Evolutionary conservation across 805 yeast genomes (phyloP).

Genomic region (Starmerella stigmatis): DNA sequence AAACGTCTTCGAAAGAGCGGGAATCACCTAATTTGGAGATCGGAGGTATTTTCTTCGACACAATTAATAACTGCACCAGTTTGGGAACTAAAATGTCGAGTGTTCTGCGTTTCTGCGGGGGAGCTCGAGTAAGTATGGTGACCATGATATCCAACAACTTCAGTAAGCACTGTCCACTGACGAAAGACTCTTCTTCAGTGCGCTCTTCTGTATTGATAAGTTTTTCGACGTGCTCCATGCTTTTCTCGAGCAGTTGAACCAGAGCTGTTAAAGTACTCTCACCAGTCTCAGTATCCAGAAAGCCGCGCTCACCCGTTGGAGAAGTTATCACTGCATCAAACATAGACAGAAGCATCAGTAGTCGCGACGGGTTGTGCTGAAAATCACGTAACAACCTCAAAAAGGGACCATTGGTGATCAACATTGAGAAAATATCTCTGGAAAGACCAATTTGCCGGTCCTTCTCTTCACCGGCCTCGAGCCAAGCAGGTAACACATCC

Average conservation of each 20-base stretch:
- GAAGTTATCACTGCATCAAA: neutral
- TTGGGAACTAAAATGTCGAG: neutral
- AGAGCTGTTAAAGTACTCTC: neutral
- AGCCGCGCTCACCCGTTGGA: neutral
- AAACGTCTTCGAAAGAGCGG: neutral
- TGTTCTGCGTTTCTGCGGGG: neutral
- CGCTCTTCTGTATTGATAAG: neutral
- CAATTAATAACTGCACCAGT: constrained; percentile 1
- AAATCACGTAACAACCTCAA: neutral
- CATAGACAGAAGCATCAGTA: neutral
- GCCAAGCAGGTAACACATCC: neutral
- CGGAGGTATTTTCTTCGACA: constrained; percentile 10
- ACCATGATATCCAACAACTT: neutral
- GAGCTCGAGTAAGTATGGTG: neutral
- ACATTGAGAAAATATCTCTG: neutral
- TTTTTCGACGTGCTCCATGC: neutral
- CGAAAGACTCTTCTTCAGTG: neutral
- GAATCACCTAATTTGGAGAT: constrained; percentile 10
- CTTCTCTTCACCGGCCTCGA: neutral
- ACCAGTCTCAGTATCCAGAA: neutral
- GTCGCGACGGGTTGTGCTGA: neutral
- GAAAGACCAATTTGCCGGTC: neutral
- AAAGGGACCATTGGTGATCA: neutral
- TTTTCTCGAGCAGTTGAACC: neutral
- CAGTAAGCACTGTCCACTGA: neutral